Base-by-base conservation (phyloP, 345 rosid species). In the Aquilaria malaccensis region DNA sequence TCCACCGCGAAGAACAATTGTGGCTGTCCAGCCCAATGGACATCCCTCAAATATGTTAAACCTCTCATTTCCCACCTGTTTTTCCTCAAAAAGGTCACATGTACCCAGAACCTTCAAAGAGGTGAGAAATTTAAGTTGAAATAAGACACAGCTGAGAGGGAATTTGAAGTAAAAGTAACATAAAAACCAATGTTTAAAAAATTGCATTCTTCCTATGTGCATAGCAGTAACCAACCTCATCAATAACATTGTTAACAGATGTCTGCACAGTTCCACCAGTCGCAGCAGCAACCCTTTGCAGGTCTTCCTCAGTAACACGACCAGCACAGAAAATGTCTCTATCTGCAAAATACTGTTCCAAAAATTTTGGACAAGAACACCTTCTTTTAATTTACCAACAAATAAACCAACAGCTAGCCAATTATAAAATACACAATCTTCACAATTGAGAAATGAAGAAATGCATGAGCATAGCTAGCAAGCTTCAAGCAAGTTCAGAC, bases 301-400 rank as follows among this genome's bases (percentile, higher is more conserved):
- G 81, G 76, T 95, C 99, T 74, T 85, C 98, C 76, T 95, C 99
- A 61, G 92, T 72, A 60, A 95, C 98, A 64, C 99, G 99, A 58
- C 98, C 99, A 76, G 99, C 99, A 61, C 99, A 91, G 82, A 95
- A 95, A 57, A 95, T 85, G 80, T 95, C 98, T 54, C 98, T 82
- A 74, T 95, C 99, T 12, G 99, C 99, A 71, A 95, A 95, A 72
- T 95, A 91, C 99, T 95, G 90, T 71, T 13, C 29, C 49, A 50
- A n/a, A 33, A 32, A 13, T 56, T 32, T 30, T 22, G 5, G 2
- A 55, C 41, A 0, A 55, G 33, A 30, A 2, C 33, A 54, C 12
- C n/a, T 52, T n/a, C 29, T 15, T 1, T 22, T 30, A 11, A 13
- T 22, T 15, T 14, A 54, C 11, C 6, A 54, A 22, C 9, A 54